These are phyloP conservation scores for Handroanthus guayacan DNA, from an alignment of 257 asterid genomes.

Conservation along the genomic window DNA sequence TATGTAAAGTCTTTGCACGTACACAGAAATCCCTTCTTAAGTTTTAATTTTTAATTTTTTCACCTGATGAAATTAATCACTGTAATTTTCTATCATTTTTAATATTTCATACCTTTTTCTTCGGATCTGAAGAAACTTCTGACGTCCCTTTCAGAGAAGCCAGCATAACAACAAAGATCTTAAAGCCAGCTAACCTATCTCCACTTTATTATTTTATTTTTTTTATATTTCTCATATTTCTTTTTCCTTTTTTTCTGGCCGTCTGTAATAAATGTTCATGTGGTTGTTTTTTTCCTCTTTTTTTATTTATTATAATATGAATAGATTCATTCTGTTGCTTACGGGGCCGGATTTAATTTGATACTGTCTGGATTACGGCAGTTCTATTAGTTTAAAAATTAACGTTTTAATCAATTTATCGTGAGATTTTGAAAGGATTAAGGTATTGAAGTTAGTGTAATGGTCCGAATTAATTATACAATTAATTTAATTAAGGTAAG, in stretches of 20 bases:
- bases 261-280: neutral
- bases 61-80: slow-evolving; percentile 12
- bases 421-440: slow-evolving; percentile 36
- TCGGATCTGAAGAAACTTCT: slow-evolving; percentile 86
- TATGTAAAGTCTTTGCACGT: slow-evolving; percentile 37
- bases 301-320: slow-evolving; percentile 40
- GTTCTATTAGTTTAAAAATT: slow-evolving; percentile 35
- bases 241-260: neutral
- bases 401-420: slow-evolving; percentile 23
- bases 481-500: slow-evolving; percentile 31
- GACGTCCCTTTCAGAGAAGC: slow-evolving; percentile 53
- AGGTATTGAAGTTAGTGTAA: slow-evolving; percentile 42
- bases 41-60: neutral
- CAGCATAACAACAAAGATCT: slow-evolving; percentile 65
- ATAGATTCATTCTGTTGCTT: slow-evolving; percentile 53
- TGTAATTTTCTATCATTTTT: slow-evolving; percentile 1
- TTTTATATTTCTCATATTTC: neutral
- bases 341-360: slow-evolving; percentile 30
- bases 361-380: slow-evolving; percentile 32
- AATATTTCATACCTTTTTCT: slow-evolving; percentile 57
- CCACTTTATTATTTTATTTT: neutral
- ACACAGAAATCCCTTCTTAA: slow-evolving; percentile 16
- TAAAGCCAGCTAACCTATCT: slow-evolving; percentile 45
- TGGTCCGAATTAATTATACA: neutral
- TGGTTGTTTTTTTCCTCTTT: neutral